Conservation (phyloP, 2,329 filamentous ascomycete species). For the Arthrobotrys sphaeroides region DNA sequence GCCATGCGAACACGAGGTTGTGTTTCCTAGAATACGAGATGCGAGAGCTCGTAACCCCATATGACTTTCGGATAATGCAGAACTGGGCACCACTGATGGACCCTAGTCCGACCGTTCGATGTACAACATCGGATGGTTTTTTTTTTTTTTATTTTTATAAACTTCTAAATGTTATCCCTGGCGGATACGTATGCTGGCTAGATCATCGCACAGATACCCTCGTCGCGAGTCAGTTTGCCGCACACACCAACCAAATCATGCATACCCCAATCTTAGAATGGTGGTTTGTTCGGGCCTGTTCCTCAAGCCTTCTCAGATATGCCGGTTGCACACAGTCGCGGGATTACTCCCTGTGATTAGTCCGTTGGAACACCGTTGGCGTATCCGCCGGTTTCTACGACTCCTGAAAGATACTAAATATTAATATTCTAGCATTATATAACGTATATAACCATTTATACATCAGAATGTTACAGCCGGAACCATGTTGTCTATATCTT, state of each 20-base stretch:
- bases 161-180: background rate
- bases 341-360: no score
- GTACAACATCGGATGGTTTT: conserved; percentile 35
- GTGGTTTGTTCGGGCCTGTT: no score
- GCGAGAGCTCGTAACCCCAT: background rate
- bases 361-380: no score
- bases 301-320: background rate
- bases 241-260: conserved; percentile 27
- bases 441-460: no score
- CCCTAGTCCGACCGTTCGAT: conserved; percentile 24
- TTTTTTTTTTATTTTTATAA: no score
- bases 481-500: no score
- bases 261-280: background rate
- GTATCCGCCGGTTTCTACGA: no score
- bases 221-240: conserved; percentile 45
- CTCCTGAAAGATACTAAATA: no score
- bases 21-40: conserved; percentile 9
- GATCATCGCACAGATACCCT: conserved; percentile 39
- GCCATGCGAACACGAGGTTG: conserved; percentile 2
- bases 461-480: no score
- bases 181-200: background rate
- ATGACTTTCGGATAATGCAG: conserved; percentile 21
- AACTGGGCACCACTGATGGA: background rate
- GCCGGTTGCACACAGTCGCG: no score
- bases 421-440: no score